Percentiles rank a stretch among this genome's conserved stretches.
Evolutionary conservation across 1,284 basidiomycete genomes (phyloP).

Genomic region (Moesziomyces antarcticus): DNA sequence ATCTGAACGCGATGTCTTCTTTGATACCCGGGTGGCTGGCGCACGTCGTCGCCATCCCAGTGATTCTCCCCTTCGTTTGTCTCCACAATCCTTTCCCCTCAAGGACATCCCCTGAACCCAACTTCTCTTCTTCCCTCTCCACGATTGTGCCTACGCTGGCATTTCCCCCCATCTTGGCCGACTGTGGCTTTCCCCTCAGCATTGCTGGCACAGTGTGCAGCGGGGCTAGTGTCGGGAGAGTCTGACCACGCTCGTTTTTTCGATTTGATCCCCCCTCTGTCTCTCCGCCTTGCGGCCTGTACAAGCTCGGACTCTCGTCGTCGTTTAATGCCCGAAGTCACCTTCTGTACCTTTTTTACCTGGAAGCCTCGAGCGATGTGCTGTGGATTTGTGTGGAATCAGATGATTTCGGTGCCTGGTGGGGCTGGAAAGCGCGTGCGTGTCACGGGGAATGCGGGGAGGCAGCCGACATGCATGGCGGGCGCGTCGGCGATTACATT

Average conservation of each 20-base stretch:
- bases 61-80: neutral
- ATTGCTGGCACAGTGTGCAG: neutral
- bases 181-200: neutral
- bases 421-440: too few species aligned
- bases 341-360: neutral
- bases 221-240: neutral
- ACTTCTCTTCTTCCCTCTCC: neutral
- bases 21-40: neutral
- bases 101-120: neutral
- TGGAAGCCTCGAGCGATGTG: neutral
- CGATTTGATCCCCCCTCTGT: neutral
- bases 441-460: constrained; percentile 11
- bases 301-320: neutral
- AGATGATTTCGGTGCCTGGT: constrained; percentile 1
- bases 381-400: neutral
- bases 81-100: too few species aligned
- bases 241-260: constrained; percentile 13
- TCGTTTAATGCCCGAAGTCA: neutral
- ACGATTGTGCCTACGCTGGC: too few species aligned
- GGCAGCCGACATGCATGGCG: neutral
- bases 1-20: constrained; percentile 2
- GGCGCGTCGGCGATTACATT: neutral
- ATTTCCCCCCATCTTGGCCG: neutral
- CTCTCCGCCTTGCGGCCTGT: neutral
- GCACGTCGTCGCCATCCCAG: neutral